Evolutionary conservation across 148 eudicot genomes (phyloP).

Genomic region (Rhododendron ferrugineum): DNA sequence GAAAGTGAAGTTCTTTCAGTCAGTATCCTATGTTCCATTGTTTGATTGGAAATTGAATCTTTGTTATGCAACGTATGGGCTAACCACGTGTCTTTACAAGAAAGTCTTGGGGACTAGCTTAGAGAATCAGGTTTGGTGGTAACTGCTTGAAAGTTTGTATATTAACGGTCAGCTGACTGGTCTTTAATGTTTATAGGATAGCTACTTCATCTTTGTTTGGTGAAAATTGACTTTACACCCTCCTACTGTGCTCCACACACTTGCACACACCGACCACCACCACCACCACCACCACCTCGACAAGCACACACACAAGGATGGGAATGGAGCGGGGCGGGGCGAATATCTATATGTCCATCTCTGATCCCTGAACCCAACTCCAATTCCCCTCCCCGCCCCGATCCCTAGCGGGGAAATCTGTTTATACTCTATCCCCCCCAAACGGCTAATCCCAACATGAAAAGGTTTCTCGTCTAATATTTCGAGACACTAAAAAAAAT

Average conservation of each 20-base stretch:
- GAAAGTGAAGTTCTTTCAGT: background rate
- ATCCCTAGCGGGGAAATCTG: no score
- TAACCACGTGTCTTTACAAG: background rate
- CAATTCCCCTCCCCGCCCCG: no score
- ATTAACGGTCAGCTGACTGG: background rate
- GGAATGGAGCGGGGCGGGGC: no score
- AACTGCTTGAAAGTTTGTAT: background rate
- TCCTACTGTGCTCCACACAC: background rate
- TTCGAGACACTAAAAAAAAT: background rate
- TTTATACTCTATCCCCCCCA: no score
- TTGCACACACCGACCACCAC: background rate
- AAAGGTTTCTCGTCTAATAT: no score
- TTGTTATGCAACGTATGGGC: background rate
- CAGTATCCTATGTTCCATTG: background rate
- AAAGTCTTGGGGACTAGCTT: background rate
- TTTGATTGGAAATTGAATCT: background rate
- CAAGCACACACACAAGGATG: no score
- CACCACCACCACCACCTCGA: background rate
- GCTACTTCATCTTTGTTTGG: background rate
- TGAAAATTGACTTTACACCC: background rate
- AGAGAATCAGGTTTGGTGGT: background rate
- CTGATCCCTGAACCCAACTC: no score
- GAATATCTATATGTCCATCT: no score
- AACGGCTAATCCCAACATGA: no score
- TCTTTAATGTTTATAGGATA: background rate